Evolutionary conservation across 495 filamentous ascomycete species (phyloP), one percentile per base, ranked within the genome.

Genomic region (Massariosphaeria phaeospora): DNA sequence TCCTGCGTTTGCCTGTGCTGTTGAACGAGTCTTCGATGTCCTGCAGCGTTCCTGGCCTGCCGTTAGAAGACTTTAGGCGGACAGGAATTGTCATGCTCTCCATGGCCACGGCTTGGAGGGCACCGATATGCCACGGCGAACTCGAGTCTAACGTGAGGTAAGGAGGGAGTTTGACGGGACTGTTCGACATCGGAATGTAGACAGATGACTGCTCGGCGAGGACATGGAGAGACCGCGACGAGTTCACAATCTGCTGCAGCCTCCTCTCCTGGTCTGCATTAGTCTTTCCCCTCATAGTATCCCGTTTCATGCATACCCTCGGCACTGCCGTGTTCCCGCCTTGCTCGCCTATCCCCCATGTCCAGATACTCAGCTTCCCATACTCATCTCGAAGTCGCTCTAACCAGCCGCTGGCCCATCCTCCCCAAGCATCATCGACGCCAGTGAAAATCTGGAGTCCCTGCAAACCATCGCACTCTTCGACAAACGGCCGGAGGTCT

Each of bases 381-480:
- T 88, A 91, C 66, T 97, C 94, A 65, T 99, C 93, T 63, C 86
- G 71, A 31, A 99, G 63, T 25, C 81, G 74, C 63, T 96, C 89
- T 15, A 94, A 63, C 72, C 95, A 96, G 63, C 75, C 75, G 2
- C 83, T 73, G 9, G 85, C 77, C 68, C 96, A 96, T 0, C 91
- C 90, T 49, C 87, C 89, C 94, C 93, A 99, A 1, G 87, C 91
- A 76, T 95, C 89, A 66, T 96, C 90, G 9, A 84, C 71, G 10
- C 80, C 77, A 0, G 86, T 76, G 43, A 96, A 77, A 18, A 97
- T 63, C 63, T 97, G 90, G 25, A 99, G 69, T 0, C 84, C 91
- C 66, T 96, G 90, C 70, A 97, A 74, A 52, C 87, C 83, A 67
- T 99, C 93, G 54, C 90, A 93, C 70, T 96, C 93, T 70, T 99